Percentiles rank a stretch among this genome's conserved stretches.
Evolutionary conservation across 352 stramenopile genomes (phyloP).

Genomic region (Phytophthora tubulina): DNA sequence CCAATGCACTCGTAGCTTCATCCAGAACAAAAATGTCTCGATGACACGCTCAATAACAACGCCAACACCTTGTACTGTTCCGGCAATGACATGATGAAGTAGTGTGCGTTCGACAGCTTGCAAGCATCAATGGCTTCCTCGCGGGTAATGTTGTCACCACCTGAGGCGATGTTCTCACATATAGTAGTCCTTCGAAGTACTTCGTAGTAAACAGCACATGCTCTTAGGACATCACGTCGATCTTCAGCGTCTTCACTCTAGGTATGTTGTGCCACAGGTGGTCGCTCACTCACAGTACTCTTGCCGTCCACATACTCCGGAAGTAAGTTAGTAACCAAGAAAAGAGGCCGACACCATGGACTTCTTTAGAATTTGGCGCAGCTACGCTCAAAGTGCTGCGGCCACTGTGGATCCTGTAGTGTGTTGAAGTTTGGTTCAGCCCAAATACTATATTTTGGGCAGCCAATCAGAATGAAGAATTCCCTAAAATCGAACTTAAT

Average conservation of each 20-base stretch:
- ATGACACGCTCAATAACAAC: slow-evolving; percentile 67
- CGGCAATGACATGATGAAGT: slow-evolving; percentile 87
- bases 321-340: no score
- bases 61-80: slow-evolving; percentile 84
- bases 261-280: slow-evolving; percentile 65
- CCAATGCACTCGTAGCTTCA: slow-evolving; percentile 66
- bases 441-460: no score
- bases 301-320: slow-evolving; percentile 32
- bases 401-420: no score
- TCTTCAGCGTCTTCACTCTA: slow-evolving; percentile 89
- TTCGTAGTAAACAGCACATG: slow-evolving; percentile 85
- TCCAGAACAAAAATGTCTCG: slow-evolving; percentile 64
- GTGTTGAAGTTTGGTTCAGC: no score
- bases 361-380: no score
- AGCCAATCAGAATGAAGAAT: no score
- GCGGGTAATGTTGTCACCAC: slow-evolving; percentile 63
- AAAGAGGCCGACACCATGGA: no score
- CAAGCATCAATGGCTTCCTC: slow-evolving; percentile 77
- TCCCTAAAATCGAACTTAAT: no score
- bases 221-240: slow-evolving; percentile 85
- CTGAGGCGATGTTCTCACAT: slow-evolving; percentile 90
- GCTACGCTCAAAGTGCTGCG: no score
- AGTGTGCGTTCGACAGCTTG: slow-evolving; percentile 54
- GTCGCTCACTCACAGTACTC: slow-evolving; percentile 68
- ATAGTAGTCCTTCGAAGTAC: slow-evolving; percentile 53